Conservation (phyloP, 176 grass and related monocot genomes). For the Avena atlantica region DNA sequence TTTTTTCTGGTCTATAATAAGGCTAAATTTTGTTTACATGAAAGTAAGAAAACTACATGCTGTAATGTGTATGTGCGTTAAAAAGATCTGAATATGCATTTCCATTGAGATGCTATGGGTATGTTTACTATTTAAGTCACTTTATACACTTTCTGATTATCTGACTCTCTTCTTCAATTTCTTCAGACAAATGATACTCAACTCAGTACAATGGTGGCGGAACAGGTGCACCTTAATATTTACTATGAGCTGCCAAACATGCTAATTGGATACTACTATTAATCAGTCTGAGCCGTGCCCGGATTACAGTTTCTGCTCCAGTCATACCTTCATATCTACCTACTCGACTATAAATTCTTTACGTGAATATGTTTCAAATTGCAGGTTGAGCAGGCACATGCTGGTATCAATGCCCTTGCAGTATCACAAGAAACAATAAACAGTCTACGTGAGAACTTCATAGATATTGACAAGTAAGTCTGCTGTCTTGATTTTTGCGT, state of each 20-base stretch:
- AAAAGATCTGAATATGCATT: conserved; percentile 17
- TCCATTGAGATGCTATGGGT: conserved; percentile 22
- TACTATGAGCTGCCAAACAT: conserved; percentile 30
- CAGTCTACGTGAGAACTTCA: conserved; percentile 86
- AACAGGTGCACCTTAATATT: conserved; percentile 72
- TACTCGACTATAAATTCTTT: conserved; percentile 19
- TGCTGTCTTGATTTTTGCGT: neutral
- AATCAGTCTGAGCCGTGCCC: neutral
- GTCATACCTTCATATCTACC: conserved; percentile 21
- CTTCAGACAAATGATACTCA: conserved; percentile 98
- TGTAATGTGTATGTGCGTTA: neutral
- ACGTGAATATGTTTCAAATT: conserved; percentile 19
- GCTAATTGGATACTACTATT: conserved; percentile 3
- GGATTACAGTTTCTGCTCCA: conserved; percentile 13
- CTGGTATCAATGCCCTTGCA: conserved; percentile 86
- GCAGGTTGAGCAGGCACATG: conserved; percentile 93
- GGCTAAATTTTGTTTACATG: neutral
- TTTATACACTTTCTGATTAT: conserved; percentile 38
- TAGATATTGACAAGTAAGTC: conserved; percentile 93
- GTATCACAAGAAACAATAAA: conserved; percentile 96
- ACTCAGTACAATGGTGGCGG: conserved; percentile 97
- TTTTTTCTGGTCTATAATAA: conserved; percentile 16
- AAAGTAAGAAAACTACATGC: conserved; percentile 16
- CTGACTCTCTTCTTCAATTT: conserved; percentile 47
- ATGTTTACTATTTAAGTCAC: conserved; percentile 29